Percentiles rank a stretch among this genome's conserved stretches.
Evolutionary conservation across 345 rosid species (phyloP).

Genomic region (Boechera divaricarpa): DNA sequence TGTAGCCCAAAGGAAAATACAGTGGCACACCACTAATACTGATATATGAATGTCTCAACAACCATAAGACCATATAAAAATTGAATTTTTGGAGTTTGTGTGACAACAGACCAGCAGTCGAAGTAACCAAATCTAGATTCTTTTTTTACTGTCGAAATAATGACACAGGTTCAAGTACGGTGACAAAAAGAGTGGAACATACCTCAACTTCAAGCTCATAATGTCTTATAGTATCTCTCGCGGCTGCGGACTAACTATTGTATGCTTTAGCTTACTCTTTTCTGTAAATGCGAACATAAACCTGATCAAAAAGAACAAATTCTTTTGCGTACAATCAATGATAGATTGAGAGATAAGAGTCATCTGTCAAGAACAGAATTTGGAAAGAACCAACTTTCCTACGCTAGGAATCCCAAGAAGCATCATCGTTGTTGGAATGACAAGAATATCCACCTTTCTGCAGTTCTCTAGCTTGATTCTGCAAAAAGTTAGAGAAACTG

Average conservation of each 20-base stretch:
- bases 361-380: slow-evolving; percentile 68
- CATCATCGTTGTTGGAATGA: slow-evolving; percentile 46
- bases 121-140: not conserved
- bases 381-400: slow-evolving; percentile 57
- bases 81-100: not conserved
- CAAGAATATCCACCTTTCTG: slow-evolving; percentile 45
- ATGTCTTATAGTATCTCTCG: no score
- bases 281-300: no score
- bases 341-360: slow-evolving; percentile 4
- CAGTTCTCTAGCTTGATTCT: slow-evolving; percentile 64
- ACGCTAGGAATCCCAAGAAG: slow-evolving; percentile 69
- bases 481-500: slow-evolving; percentile 78
- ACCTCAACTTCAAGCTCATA: no score
- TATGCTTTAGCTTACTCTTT: no score
- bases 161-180: slow-evolving; percentile 53
- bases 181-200: slow-evolving; percentile 41
- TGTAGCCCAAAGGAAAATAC: not conserved
- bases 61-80: not conserved
- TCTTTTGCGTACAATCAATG: slow-evolving; percentile 1
- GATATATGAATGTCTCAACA: not conserved
- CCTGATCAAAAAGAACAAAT: no score
- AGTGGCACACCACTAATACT: no score
- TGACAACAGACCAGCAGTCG: not conserved
- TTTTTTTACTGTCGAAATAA: not conserved
- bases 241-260: no score